phyloP scores from a whole-genome alignment of 169 alveolate species.

The Eimeria maxima region DNA sequence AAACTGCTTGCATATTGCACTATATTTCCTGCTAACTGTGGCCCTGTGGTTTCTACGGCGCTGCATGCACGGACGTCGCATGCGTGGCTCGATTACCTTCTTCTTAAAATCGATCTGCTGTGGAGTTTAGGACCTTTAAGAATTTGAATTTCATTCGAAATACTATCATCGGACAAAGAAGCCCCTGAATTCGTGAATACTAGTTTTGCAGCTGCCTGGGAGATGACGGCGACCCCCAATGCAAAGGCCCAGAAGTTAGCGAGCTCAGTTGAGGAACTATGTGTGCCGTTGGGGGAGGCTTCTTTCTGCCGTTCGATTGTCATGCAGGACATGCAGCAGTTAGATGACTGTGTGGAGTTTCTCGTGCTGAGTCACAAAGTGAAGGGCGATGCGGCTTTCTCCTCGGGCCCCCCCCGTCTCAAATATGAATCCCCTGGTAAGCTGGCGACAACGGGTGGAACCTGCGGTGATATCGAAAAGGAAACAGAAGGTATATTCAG shows the following conservation, averaged over 20 bases:
- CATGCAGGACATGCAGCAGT: conserved; percentile 34
- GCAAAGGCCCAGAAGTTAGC: conserved; percentile 69
- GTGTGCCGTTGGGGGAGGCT: conserved; percentile 61
- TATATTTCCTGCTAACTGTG: background rate
- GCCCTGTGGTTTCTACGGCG: background rate
- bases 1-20: background rate
- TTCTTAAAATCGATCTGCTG: background rate
- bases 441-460: background rate
- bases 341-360: conserved; percentile 77
- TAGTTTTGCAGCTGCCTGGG: background rate
- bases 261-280: conserved; percentile 48
- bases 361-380: conserved; percentile 56
- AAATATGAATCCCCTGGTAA: conserved; percentile 15
- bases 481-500: background rate
- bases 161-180: background rate
- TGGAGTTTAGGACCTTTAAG: background rate
- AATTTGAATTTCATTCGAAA: background rate
- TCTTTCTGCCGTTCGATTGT: conserved; percentile 53
- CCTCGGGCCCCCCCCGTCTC: conserved; percentile 39
- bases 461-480: background rate
- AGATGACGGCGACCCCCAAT: background rate
- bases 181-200: background rate
- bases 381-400: conserved; percentile 34
- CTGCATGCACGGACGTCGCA: background rate
- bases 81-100: background rate